Base-by-base conservation (phyloP, 2,329 filamentous ascomycete species). In the Curvularia hawaiiensis region DNA sequence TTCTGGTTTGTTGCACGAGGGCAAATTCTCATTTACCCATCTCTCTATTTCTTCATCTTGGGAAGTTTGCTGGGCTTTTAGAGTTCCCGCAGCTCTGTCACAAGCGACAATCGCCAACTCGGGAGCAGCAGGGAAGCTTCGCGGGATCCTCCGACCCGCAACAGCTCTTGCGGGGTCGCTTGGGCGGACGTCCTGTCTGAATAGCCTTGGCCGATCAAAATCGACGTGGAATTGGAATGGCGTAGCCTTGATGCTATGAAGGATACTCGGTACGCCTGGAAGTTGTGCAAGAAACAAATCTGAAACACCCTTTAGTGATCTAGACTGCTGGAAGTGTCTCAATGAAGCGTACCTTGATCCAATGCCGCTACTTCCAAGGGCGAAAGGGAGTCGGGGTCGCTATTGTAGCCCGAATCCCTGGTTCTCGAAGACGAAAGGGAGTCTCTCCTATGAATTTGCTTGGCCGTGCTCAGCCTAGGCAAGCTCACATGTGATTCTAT, bases 361-460 rank as follows among this genome's bases (percentile, higher is more conserved):
- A 52, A 44, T 20, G 41, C 52, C 14, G 50, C 45, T 41, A 65
- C 57, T 20, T 72, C 69, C 20, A 70, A 57, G 9, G 69, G 69
- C 11, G 69, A 73, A 39, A 69, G 56, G 41, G 67, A 64, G 28
- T 73, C 70, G 8, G 62, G 61, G 30, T 73, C 67, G 54, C 69
- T 72, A 39, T 62, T 69, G 54, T 73, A 73, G 7, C 70, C 70
- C n/a, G 70, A 73, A 48, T 73, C 70, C 9, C 63, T 56, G 9
- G 70, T 72, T 44, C 62, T 64, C 5, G 65, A 67, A 3, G 68
- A 72, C 11, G 64, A 68, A 24, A 72, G 49, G 33, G 66, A 70
- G 49, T 72, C 70, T 51, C 69, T 60, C 43, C 70, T 62, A 38
- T 52, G 44, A 33, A 49, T 26, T 30, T 64, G 60, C 24, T 68